These are phyloP conservation scores for Haplosporangium sp. DNA, from an alignment of 371 early-diverging fungal species.

Conservation along the genomic window DNA sequence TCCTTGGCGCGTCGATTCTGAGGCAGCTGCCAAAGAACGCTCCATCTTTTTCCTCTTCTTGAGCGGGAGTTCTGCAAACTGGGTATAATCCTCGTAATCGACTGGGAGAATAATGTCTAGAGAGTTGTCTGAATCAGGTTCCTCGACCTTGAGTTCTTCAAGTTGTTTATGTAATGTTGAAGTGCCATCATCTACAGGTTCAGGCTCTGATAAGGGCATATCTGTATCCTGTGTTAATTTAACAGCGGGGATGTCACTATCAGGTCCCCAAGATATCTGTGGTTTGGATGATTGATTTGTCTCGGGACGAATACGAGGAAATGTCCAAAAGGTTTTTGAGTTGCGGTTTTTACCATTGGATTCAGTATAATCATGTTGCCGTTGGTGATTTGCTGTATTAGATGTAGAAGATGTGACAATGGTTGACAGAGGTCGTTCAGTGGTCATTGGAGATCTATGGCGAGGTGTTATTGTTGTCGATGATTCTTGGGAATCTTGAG, in stretches of 20 bases:
- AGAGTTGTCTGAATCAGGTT: conserved; percentile 35
- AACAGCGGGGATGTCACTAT: neutral
- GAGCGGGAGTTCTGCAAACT: conserved; percentile 42
- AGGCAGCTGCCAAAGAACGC: conserved; percentile 18
- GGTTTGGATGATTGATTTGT: conserved; percentile 1
- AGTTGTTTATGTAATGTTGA: conserved; percentile 10
- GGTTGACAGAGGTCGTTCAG: conserved; percentile 8
- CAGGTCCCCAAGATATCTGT: neutral
- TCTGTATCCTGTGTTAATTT: conserved; percentile 9
- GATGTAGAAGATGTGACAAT: neutral
- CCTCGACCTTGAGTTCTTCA: conserved; percentile 21
- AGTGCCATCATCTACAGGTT: neutral
- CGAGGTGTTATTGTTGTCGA: neutral
- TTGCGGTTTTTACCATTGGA: conserved; percentile 14
- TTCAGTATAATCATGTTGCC: neutral
- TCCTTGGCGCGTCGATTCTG: neutral
- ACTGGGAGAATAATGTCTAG: conserved; percentile 43
- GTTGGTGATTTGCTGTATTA: neutral
- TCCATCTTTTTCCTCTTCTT: conserved; percentile 52
- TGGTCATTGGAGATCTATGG: neutral
- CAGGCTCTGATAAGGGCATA: neutral
- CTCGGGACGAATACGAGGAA: conserved; percentile 26
- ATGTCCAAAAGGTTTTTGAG: conserved; percentile 39
- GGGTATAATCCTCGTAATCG: conserved; percentile 48
- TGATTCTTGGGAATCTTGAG: conserved; percentile 2